Conservation (phyloP, 345 rosid species). For the Lenwebbia sp. region DNA sequence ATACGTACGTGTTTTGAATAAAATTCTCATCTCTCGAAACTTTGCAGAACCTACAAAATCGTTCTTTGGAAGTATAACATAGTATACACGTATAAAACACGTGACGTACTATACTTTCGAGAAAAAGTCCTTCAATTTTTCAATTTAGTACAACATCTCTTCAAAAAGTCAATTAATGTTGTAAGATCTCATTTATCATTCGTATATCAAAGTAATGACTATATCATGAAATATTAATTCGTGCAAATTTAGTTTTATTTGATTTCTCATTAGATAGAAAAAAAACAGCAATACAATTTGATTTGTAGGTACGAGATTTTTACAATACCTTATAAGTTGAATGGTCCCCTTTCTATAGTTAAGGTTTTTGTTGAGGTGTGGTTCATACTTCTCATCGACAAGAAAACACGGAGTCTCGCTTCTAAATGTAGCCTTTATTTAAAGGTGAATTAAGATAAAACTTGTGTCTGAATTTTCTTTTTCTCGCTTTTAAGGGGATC, state of each 20-base stretch:
- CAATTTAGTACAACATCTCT: neutral
- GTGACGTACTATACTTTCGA: neutral
- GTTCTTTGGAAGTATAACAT: neutral
- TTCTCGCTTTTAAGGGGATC: too few relatives aligned
- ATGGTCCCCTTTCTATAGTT: fast-evolving
- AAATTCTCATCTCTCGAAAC: neutral
- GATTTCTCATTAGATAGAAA: neutral
- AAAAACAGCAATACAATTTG: neutral
- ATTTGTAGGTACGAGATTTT: neutral
- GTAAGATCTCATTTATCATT: neutral
- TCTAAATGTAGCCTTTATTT: too few relatives aligned
- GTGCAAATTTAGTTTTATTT: neutral
- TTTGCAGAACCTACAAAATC: neutral
- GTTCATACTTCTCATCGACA: too few relatives aligned
- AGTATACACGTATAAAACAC: neutral
- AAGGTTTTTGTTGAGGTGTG: neutral
- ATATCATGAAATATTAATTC: too few relatives aligned
- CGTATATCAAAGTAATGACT: neutral
- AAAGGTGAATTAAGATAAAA: too few relatives aligned
- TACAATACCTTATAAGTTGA: neutral
- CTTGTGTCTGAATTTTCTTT: too few relatives aligned
- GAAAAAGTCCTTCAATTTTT: neutral
- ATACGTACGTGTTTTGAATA: fast-evolving
- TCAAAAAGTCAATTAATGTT: neutral
- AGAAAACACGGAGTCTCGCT: too few relatives aligned